Percentiles rank a stretch among this genome's conserved stretches.
Evolutionary conservation across 768 basidiomycete genomes (phyloP).

Genomic region (Nevesoporus exiguus): DNA sequence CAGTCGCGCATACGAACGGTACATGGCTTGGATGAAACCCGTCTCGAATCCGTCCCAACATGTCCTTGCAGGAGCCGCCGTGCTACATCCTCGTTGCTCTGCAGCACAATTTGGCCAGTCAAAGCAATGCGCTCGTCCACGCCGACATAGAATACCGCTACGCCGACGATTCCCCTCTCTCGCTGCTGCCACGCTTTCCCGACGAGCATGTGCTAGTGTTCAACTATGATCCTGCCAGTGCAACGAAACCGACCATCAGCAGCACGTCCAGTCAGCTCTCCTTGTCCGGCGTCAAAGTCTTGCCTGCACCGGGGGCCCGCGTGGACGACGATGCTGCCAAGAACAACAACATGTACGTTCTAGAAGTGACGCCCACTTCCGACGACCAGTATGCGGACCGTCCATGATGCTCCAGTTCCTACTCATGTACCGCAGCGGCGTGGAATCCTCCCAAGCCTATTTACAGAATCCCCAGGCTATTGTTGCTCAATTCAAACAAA

Average conservation of each 20-base stretch:
- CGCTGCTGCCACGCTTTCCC: slow-evolving; percentile 54
- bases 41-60: neutral
- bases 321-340: slow-evolving; percentile 44
- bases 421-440: slow-evolving; percentile 7
- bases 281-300: slow-evolving; percentile 58
- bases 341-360: slow-evolving; percentile 72
- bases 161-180: slow-evolving; percentile 69
- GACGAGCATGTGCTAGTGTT: slow-evolving; percentile 74
- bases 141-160: slow-evolving; percentile 80
- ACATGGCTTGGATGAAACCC: slow-evolving; percentile 10
- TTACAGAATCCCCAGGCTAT: slow-evolving; percentile 44
- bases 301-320: slow-evolving; percentile 71
- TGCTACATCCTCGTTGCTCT: slow-evolving; percentile 63
- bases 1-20: slow-evolving; percentile 35
- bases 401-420: neutral
- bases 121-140: slow-evolving; percentile 45
- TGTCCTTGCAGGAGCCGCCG: slow-evolving; percentile 39
- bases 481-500: slow-evolving; percentile 64
- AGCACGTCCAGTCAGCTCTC: slow-evolving; percentile 47
- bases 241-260: slow-evolving; percentile 44
- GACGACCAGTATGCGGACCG: slow-evolving; percentile 42
- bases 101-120: slow-evolving; percentile 34
- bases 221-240: slow-evolving; percentile 53
- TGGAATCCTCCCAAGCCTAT: slow-evolving; percentile 29
- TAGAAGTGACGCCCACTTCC: slow-evolving; percentile 55